Evolutionary conservation across 352 stramenopile genomes (phyloP).

Genomic region (Thraustotheca clavata): DNA sequence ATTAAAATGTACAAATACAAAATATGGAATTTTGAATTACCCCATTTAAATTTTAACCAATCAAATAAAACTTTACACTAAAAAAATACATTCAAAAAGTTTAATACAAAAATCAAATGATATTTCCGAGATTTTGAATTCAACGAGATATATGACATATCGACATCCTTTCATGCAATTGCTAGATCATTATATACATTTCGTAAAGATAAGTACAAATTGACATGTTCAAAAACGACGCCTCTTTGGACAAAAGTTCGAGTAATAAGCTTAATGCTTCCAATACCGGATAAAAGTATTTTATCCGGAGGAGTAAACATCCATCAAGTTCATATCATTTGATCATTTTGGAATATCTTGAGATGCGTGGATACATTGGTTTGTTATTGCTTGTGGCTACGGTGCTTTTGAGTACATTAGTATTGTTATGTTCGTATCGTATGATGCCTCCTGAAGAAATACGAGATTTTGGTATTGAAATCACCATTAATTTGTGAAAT

Average conservation of each 20-base stretch:
- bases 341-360: background rate
- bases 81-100: too few species aligned
- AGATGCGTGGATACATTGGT: background rate
- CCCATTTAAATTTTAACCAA: slow-evolving; percentile 21
- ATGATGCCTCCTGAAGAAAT: slow-evolving; percentile 8
- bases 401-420: background rate
- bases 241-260: too few species aligned
- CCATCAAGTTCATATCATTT: too few species aligned
- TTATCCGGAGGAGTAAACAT: background rate
- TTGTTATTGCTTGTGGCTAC: background rate
- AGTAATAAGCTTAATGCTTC: too few species aligned
- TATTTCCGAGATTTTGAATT: too few species aligned
- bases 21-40: slow-evolving; percentile 20
- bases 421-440: slow-evolving; percentile 12
- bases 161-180: too few species aligned
- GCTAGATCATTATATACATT: too few species aligned
- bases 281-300: background rate
- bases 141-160: too few species aligned
- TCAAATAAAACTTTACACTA: too few species aligned
- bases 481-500: background rate
- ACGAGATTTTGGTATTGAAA: background rate
- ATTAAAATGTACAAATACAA: background rate
- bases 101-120: too few species aligned
- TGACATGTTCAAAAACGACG: too few species aligned
- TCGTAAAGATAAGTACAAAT: too few species aligned